These are phyloP conservation scores for Cyberlindnera xishuangbannaensis DNA, from an alignment of 805 yeast species.

Conservation along the genomic window DNA sequence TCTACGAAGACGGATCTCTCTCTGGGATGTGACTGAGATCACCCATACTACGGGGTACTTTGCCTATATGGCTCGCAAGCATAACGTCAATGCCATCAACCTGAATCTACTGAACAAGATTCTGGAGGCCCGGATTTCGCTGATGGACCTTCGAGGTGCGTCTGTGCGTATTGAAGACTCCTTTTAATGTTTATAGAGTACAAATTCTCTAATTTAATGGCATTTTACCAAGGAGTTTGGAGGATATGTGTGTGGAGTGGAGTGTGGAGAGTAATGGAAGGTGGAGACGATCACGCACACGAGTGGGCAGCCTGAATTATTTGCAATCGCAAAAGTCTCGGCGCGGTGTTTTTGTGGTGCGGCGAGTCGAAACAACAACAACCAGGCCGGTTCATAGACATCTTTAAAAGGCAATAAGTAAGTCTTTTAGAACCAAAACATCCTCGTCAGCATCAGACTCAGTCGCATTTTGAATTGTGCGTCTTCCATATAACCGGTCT, in stretches of 20 bases:
- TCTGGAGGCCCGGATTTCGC: constrained; percentile 15
- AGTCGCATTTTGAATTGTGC: no score
- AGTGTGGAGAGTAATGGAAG: no score
- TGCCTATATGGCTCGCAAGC: constrained; percentile 10
- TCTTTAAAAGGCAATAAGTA: background rate
- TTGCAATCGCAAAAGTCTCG: no score
- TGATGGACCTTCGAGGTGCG: no score
- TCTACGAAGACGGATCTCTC: constrained; percentile 10
- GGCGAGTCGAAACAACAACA: background rate
- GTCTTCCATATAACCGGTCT: background rate
- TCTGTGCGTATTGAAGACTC: no score
- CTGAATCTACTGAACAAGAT: constrained; percentile 14
- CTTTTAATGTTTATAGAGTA: no score
- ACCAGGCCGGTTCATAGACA: background rate
- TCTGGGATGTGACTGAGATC: constrained; percentile 12
- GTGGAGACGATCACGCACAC: no score
- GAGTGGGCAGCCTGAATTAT: no score
- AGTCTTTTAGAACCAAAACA: background rate
- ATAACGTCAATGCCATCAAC: constrained; percentile 10
- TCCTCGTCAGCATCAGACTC: background rate
- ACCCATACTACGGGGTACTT: constrained; percentile 20
- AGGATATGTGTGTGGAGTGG: no score
- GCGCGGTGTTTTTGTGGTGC: no score
- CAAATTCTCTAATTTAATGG: no score
- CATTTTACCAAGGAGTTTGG: no score